These are phyloP conservation scores for Limonium bicolor DNA, from an alignment of 148 eudicot species.

Conservation along the genomic window DNA sequence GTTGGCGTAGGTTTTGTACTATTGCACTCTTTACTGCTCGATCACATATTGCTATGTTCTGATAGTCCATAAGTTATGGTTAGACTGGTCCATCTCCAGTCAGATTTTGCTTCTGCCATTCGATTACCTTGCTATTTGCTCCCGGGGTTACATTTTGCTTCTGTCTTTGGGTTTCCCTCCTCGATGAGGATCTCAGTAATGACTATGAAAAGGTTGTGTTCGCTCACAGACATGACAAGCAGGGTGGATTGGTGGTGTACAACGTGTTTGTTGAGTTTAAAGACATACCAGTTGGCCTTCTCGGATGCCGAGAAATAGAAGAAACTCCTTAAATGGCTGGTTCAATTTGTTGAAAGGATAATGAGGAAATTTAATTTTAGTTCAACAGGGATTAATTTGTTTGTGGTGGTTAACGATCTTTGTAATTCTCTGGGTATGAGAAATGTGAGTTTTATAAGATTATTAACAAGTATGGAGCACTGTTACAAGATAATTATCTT, in stretches of 20 bases:
- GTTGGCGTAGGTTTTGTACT: conserved; percentile 6
- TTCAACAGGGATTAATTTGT: conserved; percentile 37
- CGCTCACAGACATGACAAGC: conserved; percentile 40
- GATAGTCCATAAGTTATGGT: no score
- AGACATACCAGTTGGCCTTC: conserved; percentile 44
- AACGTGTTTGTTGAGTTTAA: conserved; percentile 55
- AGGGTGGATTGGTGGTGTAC: conserved; percentile 40
- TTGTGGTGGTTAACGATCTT: conserved; percentile 51
- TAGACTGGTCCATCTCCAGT: conserved; percentile 48
- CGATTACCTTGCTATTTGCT: no score
- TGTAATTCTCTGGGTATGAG: conserved; percentile 52
- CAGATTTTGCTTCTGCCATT: conserved; percentile 39
- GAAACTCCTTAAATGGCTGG: conserved; percentile 40
- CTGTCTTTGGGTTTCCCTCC: conserved; percentile 22
- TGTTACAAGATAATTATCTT: conserved; percentile 64
- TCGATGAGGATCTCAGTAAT: conserved; percentile 26
- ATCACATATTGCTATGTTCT: no score
- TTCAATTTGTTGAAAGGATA: conserved; percentile 47
- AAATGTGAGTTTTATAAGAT: conserved; percentile 44
- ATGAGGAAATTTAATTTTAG: conserved; percentile 54
- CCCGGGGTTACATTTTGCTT: no score
- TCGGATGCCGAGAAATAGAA: conserved; percentile 52
- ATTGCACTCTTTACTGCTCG: conserved; percentile 26
- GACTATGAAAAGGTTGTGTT: conserved; percentile 58
- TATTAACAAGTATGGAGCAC: conserved; percentile 36